These are phyloP conservation scores for Phytophthora tubulina DNA, from an alignment of 352 stramenopile genomes.

Conservation along the genomic window DNA sequence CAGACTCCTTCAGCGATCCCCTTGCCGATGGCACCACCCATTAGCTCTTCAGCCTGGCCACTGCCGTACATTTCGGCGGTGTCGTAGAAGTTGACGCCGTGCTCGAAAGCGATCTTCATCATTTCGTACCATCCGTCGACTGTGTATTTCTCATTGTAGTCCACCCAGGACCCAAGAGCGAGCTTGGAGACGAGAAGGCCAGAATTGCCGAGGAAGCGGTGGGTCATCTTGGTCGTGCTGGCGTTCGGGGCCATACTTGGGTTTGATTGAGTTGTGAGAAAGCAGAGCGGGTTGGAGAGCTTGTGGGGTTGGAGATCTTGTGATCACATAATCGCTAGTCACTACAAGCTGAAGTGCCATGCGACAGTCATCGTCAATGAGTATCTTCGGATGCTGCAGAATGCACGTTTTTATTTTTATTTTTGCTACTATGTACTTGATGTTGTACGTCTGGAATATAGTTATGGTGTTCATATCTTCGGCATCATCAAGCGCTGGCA, in stretches of 20 bases:
- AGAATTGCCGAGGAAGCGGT: conserved; percentile 2
- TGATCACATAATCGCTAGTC: not conserved
- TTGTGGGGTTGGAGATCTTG: not conserved
- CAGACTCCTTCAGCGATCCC: not conserved
- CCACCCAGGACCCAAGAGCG: conserved; percentile 1
- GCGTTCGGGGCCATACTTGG: not conserved
- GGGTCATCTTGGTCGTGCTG: not conserved
- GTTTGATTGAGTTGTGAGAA: not conserved
- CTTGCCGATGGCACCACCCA: not conserved
- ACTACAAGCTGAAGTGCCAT: not conserved
- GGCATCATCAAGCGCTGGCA: no score
- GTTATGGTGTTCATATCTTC: no score
- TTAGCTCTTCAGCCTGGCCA: not conserved
- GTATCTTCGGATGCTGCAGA: no score
- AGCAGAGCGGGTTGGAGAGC: not conserved
- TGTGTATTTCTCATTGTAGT: conserved; percentile 1
- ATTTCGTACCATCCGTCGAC: not conserved
- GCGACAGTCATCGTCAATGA: no score
- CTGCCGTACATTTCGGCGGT: conserved; percentile 5
- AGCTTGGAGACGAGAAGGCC: conserved; percentile 6
- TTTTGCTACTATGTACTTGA: no score
- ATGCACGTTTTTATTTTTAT: no score
- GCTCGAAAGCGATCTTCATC: conserved; percentile 5
- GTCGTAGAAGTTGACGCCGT: conserved; percentile 10
- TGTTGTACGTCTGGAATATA: no score